Evolutionary conservation across 179 eudicot genomes (phyloP).

Genomic region (Gypsophila paniculata): DNA sequence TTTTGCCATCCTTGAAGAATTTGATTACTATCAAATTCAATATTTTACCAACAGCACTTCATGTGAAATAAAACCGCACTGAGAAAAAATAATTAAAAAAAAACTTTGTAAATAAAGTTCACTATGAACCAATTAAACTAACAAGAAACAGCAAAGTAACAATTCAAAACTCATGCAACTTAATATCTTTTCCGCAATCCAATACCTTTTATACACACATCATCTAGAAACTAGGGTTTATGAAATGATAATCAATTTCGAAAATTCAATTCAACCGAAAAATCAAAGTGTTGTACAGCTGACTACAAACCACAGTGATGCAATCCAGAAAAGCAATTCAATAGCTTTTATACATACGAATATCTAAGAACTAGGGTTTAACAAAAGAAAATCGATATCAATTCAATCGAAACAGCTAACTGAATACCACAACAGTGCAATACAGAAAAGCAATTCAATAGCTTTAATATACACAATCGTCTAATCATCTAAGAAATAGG

Average conservation of each 20-base stretch:
- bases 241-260: neutral
- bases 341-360: no score
- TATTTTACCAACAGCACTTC: conserved; percentile 13
- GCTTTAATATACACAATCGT: no score
- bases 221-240: conserved; percentile 8
- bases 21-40: neutral
- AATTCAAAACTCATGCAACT: neutral
- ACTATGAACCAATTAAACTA: neutral
- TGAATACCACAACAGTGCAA: no score
- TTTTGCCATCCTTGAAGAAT: conserved; percentile 45
- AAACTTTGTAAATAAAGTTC: neutral
- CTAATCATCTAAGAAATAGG: no score
- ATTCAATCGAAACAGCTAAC: no score
- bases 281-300: neutral
- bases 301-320: neutral
- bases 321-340: neutral
- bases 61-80: neutral
- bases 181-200: neutral
- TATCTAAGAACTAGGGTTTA: no score
- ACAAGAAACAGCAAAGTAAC: neutral
- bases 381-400: no score
- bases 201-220: neutral
- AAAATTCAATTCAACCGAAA: neutral
- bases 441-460: no score
- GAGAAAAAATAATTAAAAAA: neutral